Evolutionary conservation across 805 yeast genomes (phyloP).

Genomic region (Candida chilensis): DNA sequence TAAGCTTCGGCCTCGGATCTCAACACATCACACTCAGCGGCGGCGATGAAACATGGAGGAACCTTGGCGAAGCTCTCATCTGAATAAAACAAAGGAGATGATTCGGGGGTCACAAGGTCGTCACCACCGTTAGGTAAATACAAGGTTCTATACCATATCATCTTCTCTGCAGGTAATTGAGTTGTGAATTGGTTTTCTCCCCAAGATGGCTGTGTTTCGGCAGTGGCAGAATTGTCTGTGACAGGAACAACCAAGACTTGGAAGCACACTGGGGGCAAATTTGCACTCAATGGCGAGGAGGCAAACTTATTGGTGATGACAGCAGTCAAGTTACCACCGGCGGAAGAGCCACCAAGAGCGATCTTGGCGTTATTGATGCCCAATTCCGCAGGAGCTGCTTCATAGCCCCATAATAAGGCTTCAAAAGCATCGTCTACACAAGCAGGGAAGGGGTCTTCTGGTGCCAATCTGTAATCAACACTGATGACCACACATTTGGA

Average conservation of each 20-base stretch:
- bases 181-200: constrained; percentile 25
- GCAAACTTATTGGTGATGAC: constrained; percentile 23
- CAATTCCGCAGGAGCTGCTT: constrained; percentile 9
- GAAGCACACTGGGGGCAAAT: constrained; percentile 21
- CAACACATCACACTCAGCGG: constrained; percentile 34
- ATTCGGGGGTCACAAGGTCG: constrained; percentile 16
- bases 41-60: constrained; percentile 32
- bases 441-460: constrained; percentile 40
- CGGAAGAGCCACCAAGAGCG: constrained; percentile 37
- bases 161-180: constrained; percentile 33
- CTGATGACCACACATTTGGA: constrained; percentile 28
- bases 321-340: constrained; percentile 31
- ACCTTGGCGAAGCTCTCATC: constrained; percentile 24
- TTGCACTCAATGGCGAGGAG: constrained; percentile 8
- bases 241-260: constrained; percentile 36
- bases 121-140: constrained; percentile 24
- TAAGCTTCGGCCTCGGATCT: constrained; percentile 34
- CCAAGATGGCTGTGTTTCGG: constrained; percentile 24
- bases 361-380: constrained; percentile 19
- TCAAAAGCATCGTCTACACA: constrained; percentile 34
- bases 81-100: constrained; percentile 31
- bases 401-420: constrained; percentile 18
- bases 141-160: constrained; percentile 33
- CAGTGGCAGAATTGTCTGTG: constrained; percentile 29
- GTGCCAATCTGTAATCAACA: constrained; percentile 43